Conservation (phyloP, 139 green algal species). For the Diplosphaera chodatii region DNA sequence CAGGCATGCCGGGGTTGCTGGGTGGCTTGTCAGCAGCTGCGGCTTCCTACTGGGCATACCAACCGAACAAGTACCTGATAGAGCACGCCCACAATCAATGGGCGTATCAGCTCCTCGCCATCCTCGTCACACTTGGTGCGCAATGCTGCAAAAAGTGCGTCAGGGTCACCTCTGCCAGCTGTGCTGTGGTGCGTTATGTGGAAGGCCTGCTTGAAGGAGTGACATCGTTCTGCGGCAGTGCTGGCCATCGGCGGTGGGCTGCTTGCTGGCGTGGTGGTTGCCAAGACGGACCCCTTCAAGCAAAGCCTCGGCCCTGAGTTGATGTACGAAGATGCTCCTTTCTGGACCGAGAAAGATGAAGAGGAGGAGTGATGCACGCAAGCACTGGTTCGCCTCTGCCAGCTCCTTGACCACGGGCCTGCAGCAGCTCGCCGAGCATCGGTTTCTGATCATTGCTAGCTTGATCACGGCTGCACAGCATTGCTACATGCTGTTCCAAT, state of each 20-base stretch:
- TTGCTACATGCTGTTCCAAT: too few species aligned
- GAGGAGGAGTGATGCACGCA: not conserved
- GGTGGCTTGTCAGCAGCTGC: slow-evolving; percentile 32
- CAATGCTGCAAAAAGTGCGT: too few species aligned
- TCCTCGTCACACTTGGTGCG: slow-evolving; percentile 13
- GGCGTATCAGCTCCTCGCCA: slow-evolving; percentile 10
- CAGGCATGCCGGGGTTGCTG: slow-evolving; percentile 31
- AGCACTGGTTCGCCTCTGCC: too few species aligned
- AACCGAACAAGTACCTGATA: slow-evolving; percentile 13
- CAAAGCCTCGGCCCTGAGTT: slow-evolving; percentile 9
- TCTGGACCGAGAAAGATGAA: slow-evolving; percentile 11
- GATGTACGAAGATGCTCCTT: slow-evolving; percentile 26
- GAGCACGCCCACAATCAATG: slow-evolving; percentile 5
- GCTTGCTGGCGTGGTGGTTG: slow-evolving; percentile 12
- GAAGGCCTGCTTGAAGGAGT: too few species aligned
- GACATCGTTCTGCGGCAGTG: slow-evolving; percentile 18
- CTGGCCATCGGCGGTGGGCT: slow-evolving; percentile 21
- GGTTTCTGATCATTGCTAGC: too few species aligned
- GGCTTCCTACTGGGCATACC: not conserved
- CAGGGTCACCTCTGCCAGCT: too few species aligned
- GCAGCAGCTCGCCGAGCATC: too few species aligned
- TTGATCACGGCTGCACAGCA: too few species aligned
- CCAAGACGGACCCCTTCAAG: not conserved
- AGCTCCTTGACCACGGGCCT: too few species aligned
- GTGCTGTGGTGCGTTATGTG: too few species aligned